Percentiles rank a stretch among this genome's conserved stretches.
These are phyloP conservation scores for Parathielavia hyrcaniae DNA, from an alignment of 495 filamentous ascomycete species.

Conservation along the genomic window DNA sequence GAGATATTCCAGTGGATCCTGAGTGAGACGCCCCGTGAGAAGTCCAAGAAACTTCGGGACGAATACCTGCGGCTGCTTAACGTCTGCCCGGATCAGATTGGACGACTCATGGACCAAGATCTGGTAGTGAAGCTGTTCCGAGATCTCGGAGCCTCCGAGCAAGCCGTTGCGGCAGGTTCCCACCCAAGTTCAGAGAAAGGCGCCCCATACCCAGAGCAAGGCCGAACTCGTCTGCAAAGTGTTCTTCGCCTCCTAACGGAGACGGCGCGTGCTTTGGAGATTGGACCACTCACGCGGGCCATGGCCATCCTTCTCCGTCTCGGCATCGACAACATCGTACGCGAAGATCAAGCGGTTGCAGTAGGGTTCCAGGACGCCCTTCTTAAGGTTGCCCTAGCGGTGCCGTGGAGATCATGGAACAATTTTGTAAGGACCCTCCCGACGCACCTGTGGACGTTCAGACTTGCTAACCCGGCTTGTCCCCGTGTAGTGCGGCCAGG, in stretches of 20 bases:
- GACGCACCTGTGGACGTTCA: neutral
- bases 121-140: constrained; percentile 38
- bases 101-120: constrained; percentile 34
- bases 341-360: constrained; percentile 30
- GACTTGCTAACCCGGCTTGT: neutral
- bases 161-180: constrained; percentile 15
- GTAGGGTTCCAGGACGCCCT: constrained; percentile 27
- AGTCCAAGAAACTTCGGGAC: constrained; percentile 53
- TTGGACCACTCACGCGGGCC: constrained; percentile 24
- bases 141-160: constrained; percentile 36
- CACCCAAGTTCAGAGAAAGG: constrained; percentile 6
- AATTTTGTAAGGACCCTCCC: constrained; percentile 19
- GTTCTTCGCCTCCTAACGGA: constrained; percentile 33
- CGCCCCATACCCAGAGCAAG: constrained; percentile 28
- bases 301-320: constrained; percentile 44
- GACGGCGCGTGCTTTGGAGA: constrained; percentile 24
- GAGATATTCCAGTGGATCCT: constrained; percentile 71
- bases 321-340: constrained; percentile 48
- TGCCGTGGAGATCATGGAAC: constrained; percentile 25
- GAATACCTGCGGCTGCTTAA: constrained; percentile 54
- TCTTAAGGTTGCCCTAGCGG: constrained; percentile 7
- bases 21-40: constrained; percentile 56
- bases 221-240: constrained; percentile 33
- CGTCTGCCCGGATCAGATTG: constrained; percentile 34
- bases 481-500: constrained; percentile 45